These are phyloP conservation scores for Fragaria nilgerrensis DNA, from an alignment of 306 rosid species.

Conservation along the genomic window DNA sequence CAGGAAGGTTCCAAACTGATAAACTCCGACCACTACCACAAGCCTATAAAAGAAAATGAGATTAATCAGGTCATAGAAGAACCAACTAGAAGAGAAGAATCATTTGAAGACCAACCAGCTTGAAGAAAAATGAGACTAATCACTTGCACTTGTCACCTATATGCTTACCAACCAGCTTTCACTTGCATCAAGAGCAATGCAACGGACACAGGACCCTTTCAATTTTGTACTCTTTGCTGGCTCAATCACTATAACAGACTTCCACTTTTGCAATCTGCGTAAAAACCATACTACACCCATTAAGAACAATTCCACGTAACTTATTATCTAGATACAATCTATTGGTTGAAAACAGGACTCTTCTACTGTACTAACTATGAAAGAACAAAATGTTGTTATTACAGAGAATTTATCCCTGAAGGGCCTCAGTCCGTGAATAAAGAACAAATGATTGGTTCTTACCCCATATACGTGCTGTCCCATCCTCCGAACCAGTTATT, in stretches of 20 bases:
- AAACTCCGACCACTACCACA: slow-evolving; percentile 74
- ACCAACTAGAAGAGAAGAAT: slow-evolving; percentile 14
- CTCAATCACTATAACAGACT: slow-evolving; percentile 62
- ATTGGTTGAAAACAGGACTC: background rate
- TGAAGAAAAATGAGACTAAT: slow-evolving; percentile 4
- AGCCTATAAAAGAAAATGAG: slow-evolving; percentile 44
- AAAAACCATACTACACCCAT: slow-evolving; percentile 28
- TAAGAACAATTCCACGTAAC: slow-evolving; percentile 18
- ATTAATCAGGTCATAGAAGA: background rate
- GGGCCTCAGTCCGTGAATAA: slow-evolving; percentile 3
- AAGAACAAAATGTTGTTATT: slow-evolving; percentile 1
- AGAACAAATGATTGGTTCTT: slow-evolving; percentile 22
- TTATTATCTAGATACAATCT: background rate
- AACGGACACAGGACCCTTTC: slow-evolving; percentile 67
- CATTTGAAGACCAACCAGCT: background rate
- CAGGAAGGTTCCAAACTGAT: slow-evolving; percentile 91
- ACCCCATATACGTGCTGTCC: slow-evolving; percentile 92
- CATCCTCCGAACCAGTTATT: slow-evolving; percentile 95
- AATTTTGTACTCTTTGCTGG: slow-evolving; percentile 53
- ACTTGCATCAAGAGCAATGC: slow-evolving; percentile 78
- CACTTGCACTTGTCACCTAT: slow-evolving; percentile 7
- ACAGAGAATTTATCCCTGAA: background rate
- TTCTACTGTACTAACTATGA: slow-evolving; percentile 15
- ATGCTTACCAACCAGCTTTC: slow-evolving; percentile 96
- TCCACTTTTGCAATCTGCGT: slow-evolving; percentile 84